Percentiles rank a stretch among this genome's conserved stretches.
phyloP scores from a whole-genome alignment of 2,329 filamentous ascomycete genomes.

The Hortaea sp. region DNA sequence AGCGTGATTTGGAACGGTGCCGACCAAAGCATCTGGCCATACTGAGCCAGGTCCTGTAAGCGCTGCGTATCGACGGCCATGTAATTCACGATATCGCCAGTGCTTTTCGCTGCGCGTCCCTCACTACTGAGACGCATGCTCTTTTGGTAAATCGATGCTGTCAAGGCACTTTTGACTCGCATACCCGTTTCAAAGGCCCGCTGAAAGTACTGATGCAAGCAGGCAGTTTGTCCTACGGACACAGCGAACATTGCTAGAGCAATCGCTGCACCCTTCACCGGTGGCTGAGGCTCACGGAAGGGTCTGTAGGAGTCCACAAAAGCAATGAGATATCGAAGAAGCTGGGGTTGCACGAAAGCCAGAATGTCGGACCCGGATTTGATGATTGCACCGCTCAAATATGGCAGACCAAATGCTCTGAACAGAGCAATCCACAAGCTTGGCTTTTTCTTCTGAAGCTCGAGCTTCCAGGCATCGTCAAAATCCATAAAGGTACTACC shows the following conservation, averaged over 20 bases:
- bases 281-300: slow-evolving; percentile 57
- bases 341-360: slow-evolving; percentile 82
- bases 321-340: slow-evolving; percentile 70
- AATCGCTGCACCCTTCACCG: slow-evolving; percentile 76
- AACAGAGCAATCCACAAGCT: slow-evolving; percentile 82
- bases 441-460: slow-evolving; percentile 62
- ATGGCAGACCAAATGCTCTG: slow-evolving; percentile 74
- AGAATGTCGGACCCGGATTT: slow-evolving; percentile 81
- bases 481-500: slow-evolving; percentile 61
- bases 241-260: slow-evolving; percentile 85
- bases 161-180: slow-evolving; percentile 86
- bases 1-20: slow-evolving; percentile 92
- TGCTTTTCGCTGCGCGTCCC: slow-evolving; percentile 77
- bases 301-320: slow-evolving; percentile 69
- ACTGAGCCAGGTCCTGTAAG: slow-evolving; percentile 88
- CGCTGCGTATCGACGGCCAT: slow-evolving; percentile 98
- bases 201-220: slow-evolving; percentile 96
- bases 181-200: slow-evolving; percentile 90
- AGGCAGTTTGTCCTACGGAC: slow-evolving; percentile 76
- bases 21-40: slow-evolving; percentile 90
- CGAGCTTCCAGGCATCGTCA: slow-evolving; percentile 63
- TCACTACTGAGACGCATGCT: slow-evolving; percentile 86
- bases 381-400: slow-evolving; percentile 70
- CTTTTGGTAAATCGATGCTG: slow-evolving; percentile 86
- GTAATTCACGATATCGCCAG: slow-evolving; percentile 97